These are phyloP conservation scores for Paramecium tetraurelia DNA, from an alignment of 73 alveolate species.

Conservation along the genomic window DNA sequence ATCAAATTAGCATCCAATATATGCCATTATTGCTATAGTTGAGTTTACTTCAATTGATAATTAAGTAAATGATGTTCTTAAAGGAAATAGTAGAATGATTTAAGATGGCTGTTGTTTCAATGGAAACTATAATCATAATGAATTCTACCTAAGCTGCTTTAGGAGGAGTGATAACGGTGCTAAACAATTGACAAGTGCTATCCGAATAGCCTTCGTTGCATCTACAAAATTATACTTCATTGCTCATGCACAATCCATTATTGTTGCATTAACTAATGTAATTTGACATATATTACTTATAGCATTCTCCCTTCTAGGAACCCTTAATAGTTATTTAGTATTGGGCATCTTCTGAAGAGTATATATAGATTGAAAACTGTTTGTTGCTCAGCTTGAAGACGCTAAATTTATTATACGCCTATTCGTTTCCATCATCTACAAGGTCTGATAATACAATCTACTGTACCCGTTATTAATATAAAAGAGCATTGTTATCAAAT, in stretches of 20 bases:
- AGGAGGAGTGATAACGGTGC: background rate
- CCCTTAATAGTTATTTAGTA: background rate
- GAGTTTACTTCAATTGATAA: background rate
- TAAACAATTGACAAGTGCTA: background rate
- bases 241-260: background rate
- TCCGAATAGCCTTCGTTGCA: background rate
- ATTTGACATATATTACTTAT: background rate
- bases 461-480: background rate
- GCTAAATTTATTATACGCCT: background rate
- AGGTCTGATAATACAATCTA: background rate
- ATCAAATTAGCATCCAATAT: background rate
- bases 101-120: background rate
- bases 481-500: background rate
- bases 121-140: background rate
- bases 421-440: background rate
- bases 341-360: background rate
- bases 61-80: background rate
- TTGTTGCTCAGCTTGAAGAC: background rate
- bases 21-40: background rate
- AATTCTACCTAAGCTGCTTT: background rate
- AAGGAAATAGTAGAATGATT: background rate
- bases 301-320: background rate
- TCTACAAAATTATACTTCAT: background rate
- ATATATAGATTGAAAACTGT: background rate
- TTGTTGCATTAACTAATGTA: background rate